Evolutionary conservation across 371 early-diverging fungal genomes (phyloP).

Genomic region (Mucor piriformis): DNA sequence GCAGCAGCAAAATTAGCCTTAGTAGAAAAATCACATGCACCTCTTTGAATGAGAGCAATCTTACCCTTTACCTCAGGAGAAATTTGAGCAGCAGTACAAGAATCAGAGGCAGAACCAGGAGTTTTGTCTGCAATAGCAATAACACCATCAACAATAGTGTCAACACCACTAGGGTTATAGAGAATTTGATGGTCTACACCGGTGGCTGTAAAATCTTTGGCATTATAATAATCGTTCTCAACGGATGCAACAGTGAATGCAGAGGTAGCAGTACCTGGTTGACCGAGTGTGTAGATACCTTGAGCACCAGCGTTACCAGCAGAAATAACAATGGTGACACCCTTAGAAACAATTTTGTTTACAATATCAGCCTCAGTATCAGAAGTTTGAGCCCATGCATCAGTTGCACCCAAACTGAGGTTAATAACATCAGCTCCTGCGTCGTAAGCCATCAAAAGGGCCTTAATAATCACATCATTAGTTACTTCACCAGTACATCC

Average conservation of each 20-base stretch:
- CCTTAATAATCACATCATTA: slow-evolving; percentile 64
- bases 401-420: slow-evolving; percentile 68
- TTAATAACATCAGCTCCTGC: slow-evolving; percentile 62
- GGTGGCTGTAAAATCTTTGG: slow-evolving; percentile 22
- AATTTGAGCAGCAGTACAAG: slow-evolving; percentile 19
- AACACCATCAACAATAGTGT: slow-evolving; percentile 1
- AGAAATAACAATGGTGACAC: slow-evolving; percentile 53
- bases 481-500: slow-evolving; percentile 62
- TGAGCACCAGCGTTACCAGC: slow-evolving; percentile 60
- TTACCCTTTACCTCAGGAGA: slow-evolving; percentile 40
- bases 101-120: slow-evolving; percentile 23
- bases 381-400: slow-evolving; percentile 51
- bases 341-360: slow-evolving; percentile 23
- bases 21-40: slow-evolving; percentile 54
- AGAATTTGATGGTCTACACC: slow-evolving; percentile 16
- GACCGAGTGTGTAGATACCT: slow-evolving; percentile 51
- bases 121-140: slow-evolving; percentile 17
- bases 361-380: slow-evolving; percentile 34
- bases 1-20: slow-evolving; percentile 48
- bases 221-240: slow-evolving; percentile 39
- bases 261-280: slow-evolving; percentile 55
- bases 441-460: slow-evolving; percentile 64
- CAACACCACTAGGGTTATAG: slow-evolving; percentile 10
- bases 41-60: slow-evolving; percentile 56
- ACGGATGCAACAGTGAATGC: slow-evolving; percentile 66